Base-by-base conservation (phyloP, 2,329 filamentous ascomycete species). In the Microcyclosporella mali region DNA sequence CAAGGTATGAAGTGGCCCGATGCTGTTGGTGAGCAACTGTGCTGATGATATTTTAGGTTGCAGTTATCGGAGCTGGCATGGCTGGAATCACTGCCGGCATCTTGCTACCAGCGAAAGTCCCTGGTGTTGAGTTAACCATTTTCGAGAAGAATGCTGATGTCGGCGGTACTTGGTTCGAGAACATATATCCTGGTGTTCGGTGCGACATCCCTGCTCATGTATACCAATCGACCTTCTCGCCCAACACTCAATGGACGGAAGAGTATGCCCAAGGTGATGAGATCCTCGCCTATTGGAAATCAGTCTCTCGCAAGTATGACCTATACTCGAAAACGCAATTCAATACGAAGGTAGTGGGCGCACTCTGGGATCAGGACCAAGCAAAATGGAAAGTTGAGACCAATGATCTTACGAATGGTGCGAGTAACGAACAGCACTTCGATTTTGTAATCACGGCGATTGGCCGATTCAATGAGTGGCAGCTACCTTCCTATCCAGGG, bases 71-170 rank as follows among this genome's bases (percentile, higher is more conserved):
- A 1, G 81, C 79, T 7, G 82, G 81, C 0, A 62, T 85, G 0
- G 63, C 78, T 0, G 82, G 82, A 2, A 72, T 84, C 28, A 73
- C 75, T 3, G 78, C 83, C 1, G 84, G 82, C 0, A 71, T 80
- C 6, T 63, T 87, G 7, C 66, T 88, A 1, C 83, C 82, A 0
- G 73, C 68, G 8, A 88, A 88, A 50, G 77, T 88, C 0, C 83
- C 84, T 0, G 73, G 74, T 0, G 74, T 87, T 36, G 66, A 84
- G 33, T 63, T 88, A 45, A 77, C 72, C 1, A 79, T 85, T 29
- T 78, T 78, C 40, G 81, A 85, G 56, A 85, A 85, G 65, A 85
- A 85, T 50, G 56, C 67, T 0, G 79, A 84, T 38, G 73, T 84
- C 56, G 70, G 69, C 31, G 71, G 71, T 11, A 71, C 68, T 30